Conservation (phyloP, 2,329 filamentous ascomycete genomes). For the Pseudogymnoascus sp. region DNA sequence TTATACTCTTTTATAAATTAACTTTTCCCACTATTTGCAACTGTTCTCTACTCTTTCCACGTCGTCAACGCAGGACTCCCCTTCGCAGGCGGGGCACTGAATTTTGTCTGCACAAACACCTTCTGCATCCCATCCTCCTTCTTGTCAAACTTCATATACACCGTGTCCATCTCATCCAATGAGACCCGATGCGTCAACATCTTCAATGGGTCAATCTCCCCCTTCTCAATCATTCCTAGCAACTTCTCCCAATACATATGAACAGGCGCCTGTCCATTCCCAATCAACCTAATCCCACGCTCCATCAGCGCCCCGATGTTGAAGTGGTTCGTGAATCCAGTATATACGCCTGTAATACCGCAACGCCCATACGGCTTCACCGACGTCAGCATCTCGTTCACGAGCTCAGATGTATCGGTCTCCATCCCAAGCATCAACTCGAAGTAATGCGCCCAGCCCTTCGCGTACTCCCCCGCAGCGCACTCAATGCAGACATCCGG, state of each 20-base stretch:
- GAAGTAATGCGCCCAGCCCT: slow-evolving; percentile 51
- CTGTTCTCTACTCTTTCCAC: slow-evolving; percentile 22
- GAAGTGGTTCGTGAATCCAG: slow-evolving; percentile 49
- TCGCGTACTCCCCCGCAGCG: slow-evolving; percentile 51
- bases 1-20: background rate
- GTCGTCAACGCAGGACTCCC: slow-evolving; percentile 38
- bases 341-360: slow-evolving; percentile 45
- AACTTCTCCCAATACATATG: slow-evolving; percentile 76
- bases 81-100: slow-evolving; percentile 38
- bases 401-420: slow-evolving; percentile 51
- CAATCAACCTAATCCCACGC: slow-evolving; percentile 53
- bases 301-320: slow-evolving; percentile 59
- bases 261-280: slow-evolving; percentile 56
- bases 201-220: slow-evolving; percentile 63
- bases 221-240: slow-evolving; percentile 56
- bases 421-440: slow-evolving; percentile 48
- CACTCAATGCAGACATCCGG: slow-evolving; percentile 69
- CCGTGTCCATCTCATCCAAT: slow-evolving; percentile 61
- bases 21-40: background rate
- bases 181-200: slow-evolving; percentile 75
- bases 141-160: slow-evolving; percentile 55
- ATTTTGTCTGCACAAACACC: slow-evolving; percentile 57
- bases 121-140: slow-evolving; percentile 69
- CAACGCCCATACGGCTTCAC: slow-evolving; percentile 46
- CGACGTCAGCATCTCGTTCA: slow-evolving; percentile 47